Evolutionary conservation across 257 asterid genomes (phyloP), one percentile per base, ranked within the genome.

Genomic region (Avicennia marina): DNA sequence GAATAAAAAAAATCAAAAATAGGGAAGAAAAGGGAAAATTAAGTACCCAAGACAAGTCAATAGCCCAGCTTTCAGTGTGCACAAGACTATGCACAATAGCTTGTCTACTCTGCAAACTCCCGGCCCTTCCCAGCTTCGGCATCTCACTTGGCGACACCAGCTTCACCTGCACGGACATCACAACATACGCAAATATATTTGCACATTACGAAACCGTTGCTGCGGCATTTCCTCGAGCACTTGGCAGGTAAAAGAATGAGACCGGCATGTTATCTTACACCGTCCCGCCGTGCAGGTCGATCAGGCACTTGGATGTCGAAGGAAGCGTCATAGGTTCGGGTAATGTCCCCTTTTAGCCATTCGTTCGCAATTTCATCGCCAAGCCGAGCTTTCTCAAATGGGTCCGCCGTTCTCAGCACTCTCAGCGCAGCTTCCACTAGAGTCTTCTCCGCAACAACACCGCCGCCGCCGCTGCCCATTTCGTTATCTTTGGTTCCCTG

Each of bases 41-140:
- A 59, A 60, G 64, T 79, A 90, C 96, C 98, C 98, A 91, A 49
- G 98, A 88, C 63, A 91, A 81, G 80, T 88, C 96, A 63, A 91
- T 80, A 38, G 98, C 98, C 98, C 98, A 91, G 77, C 98, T 91
- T 62, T 91, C 98, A 22, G 81, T 91, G 64, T 91, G 96, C 68
- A 80, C 95, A 53, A 91, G 98, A 59, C 98, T 91, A 38, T 91
- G 96, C 62, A 91, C 90, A 68, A 91, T 75, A 47, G 98, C 95
- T 69, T 83, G 95, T 54, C 98, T 83, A 63, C 98, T 91, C 64
- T 88, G 96, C 69, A 88, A 80, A 73, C 95, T 91, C 77, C 98
- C 98, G 15, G 85, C 98, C 77, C 75, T 91, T 50, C 96, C 96
- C 66, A 91, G 88, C 75, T 91, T 91, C 20, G 96, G 96, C 96